These are phyloP conservation scores for Chrysanthemum makinoi DNA, from an alignment of 129 eudicot species.

Conservation along the genomic window DNA sequence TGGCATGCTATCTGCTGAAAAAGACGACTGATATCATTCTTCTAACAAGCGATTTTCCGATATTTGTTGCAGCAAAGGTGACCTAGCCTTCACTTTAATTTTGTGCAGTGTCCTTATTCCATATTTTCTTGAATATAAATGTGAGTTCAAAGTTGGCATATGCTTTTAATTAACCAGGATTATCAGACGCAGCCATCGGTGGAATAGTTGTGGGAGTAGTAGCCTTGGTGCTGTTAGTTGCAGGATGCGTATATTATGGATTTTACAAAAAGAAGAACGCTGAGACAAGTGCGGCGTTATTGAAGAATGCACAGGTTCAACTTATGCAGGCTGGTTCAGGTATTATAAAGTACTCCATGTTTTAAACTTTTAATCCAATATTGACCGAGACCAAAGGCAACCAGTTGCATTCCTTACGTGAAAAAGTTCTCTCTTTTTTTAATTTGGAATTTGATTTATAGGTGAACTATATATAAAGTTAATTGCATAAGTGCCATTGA, in stretches of 20 bases:
- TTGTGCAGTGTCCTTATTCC: constrained; percentile 20
- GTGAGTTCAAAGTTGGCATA: constrained; percentile 22
- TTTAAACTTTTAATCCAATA: not conserved
- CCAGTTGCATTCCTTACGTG: not conserved
- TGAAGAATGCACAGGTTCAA: constrained; percentile 41
- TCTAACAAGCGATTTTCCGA: too few relatives aligned
- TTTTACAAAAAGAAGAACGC: constrained; percentile 47
- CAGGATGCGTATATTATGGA: constrained; percentile 44
- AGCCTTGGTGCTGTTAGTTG: constrained; percentile 49
- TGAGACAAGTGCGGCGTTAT: constrained; percentile 35
- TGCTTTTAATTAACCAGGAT: constrained; percentile 51
- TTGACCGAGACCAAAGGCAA: not conserved
- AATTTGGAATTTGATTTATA: not conserved
- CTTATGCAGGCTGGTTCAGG: constrained; percentile 39
- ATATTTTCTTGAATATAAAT: constrained; percentile 18
- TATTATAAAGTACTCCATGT: not conserved
- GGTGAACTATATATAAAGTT: not conserved
- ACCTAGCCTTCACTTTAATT: too few relatives aligned
- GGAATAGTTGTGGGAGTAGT: constrained; percentile 57
- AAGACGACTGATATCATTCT: too few relatives aligned
- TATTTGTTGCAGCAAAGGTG: too few relatives aligned
- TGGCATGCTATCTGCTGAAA: too few relatives aligned
- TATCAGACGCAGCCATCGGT: constrained; percentile 68
- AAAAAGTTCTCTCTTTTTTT: not conserved
- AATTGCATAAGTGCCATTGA: too few relatives aligned